These are phyloP conservation scores for Venustampulla echinocandica DNA, from an alignment of 495 filamentous ascomycete genomes.

Conservation along the genomic window DNA sequence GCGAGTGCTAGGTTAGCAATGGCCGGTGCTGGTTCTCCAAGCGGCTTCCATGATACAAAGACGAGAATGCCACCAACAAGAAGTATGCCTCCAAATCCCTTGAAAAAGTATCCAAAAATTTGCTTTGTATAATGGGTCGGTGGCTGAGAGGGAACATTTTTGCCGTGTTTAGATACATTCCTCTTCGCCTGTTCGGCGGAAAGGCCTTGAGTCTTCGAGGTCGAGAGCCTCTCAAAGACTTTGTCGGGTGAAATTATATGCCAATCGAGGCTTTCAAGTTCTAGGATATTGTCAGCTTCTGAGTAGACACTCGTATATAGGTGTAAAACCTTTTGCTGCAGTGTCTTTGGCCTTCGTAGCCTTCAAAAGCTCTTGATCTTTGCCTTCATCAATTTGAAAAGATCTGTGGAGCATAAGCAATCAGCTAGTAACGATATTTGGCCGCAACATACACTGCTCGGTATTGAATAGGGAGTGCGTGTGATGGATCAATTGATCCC, in stretches of 20 bases:
- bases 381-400: conserved; percentile 44
- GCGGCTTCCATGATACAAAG: conserved; percentile 61
- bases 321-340: conserved; percentile 34
- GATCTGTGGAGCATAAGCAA: conserved; percentile 44
- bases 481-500: conserved; percentile 34
- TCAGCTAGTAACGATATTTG: too few relatives aligned
- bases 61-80: conserved; percentile 54
- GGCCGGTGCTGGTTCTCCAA: conserved; percentile 51
- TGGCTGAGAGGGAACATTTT: conserved; percentile 51
- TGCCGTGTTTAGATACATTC: conserved; percentile 46
- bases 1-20: conserved; percentile 55
- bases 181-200: conserved; percentile 38
- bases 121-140: conserved; percentile 46
- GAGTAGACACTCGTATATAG: background rate
- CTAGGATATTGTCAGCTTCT: conserved; percentile 16
- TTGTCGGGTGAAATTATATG: conserved; percentile 47
- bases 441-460: too few relatives aligned
- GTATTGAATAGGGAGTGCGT: conserved; percentile 44
- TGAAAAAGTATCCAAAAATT: conserved; percentile 60
- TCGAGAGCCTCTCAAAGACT: conserved; percentile 43
- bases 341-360: conserved; percentile 32
- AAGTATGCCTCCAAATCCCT: conserved; percentile 59
- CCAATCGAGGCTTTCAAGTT: conserved; percentile 43
- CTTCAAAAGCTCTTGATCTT: conserved; percentile 30
- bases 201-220: conserved; percentile 40